These are phyloP conservation scores for Daldinia caldariorum DNA, from an alignment of 495 filamentous ascomycete genomes.

Conservation along the genomic window DNA sequence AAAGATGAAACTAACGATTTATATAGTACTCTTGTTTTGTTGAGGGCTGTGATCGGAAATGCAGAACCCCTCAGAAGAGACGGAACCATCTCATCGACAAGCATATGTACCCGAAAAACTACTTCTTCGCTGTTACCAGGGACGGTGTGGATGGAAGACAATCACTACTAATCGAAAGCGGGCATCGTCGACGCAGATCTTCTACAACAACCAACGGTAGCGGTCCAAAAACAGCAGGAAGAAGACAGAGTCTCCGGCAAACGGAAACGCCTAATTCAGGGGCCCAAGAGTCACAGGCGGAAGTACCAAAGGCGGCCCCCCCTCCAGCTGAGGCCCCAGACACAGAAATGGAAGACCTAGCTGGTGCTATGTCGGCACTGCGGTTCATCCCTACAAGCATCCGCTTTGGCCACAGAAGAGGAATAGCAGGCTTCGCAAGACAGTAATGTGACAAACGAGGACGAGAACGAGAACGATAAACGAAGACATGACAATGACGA, in stretches of 20 bases:
- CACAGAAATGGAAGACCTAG: conserved; percentile 74
- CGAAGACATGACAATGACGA: conserved; percentile 29
- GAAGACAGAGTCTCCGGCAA: conserved; percentile 41
- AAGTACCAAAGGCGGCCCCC: conserved; percentile 12
- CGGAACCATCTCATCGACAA: conserved; percentile 91
- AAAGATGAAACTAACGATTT: conserved; percentile 25
- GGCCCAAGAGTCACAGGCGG: conserved; percentile 16
- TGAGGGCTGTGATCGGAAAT: conserved; percentile 86
- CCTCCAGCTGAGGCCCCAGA: conserved; percentile 51
- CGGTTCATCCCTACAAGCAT: conserved; percentile 84
- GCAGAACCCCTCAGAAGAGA: conserved; percentile 83
- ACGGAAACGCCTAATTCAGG: conserved; percentile 27
- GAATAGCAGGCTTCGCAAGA: conserved; percentile 59
- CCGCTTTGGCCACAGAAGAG: conserved; percentile 71
- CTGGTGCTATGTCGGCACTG: conserved; percentile 82
- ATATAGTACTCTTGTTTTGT: conserved; percentile 86
- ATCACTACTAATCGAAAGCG: conserved; percentile 73
- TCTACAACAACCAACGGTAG: conserved; percentile 46
- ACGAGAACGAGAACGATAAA: neutral
- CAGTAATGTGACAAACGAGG: conserved; percentile 24
- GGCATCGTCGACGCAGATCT: conserved; percentile 62
- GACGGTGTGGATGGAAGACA: conserved; percentile 85
- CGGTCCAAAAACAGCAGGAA: conserved; percentile 41
- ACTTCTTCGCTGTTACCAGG: conserved; percentile 89
- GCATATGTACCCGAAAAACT: conserved; percentile 91